Conservation (phyloP, 768 basidiomycete genomes). For the Mycena haematopus region DNA sequence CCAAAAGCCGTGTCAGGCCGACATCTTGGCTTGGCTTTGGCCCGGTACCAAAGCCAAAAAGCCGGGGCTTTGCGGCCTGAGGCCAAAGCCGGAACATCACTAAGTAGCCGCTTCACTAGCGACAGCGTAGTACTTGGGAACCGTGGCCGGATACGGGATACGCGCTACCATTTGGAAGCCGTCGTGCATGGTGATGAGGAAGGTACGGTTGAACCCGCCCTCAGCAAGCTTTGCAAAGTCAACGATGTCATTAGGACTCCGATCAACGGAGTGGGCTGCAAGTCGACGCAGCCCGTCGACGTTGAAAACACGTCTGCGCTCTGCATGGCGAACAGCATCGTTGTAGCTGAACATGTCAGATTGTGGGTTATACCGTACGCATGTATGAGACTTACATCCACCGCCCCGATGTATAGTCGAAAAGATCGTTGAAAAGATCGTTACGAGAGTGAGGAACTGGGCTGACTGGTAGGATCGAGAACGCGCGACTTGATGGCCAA, state of each 20-base stretch:
- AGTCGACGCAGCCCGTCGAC: slow-evolving; percentile 49
- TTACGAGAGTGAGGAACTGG: too few relatives aligned
- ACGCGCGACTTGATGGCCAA: too few relatives aligned
- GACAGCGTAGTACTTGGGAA: slow-evolving; percentile 44
- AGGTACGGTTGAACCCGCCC: slow-evolving; percentile 48
- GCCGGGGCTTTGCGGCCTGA: too few relatives aligned
- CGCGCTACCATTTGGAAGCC: slow-evolving; percentile 47
- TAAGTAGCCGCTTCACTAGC: slow-evolving; percentile 59
- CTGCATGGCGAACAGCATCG: slow-evolving; percentile 51
- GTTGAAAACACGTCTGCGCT: slow-evolving; percentile 51
- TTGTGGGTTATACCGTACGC: slow-evolving; percentile 34
- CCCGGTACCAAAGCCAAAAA: too few relatives aligned
- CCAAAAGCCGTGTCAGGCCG: too few relatives aligned
- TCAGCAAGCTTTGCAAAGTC: slow-evolving; percentile 51
- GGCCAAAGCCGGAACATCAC: too few relatives aligned
- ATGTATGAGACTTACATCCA: slow-evolving; percentile 50
- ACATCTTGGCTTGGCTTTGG: too few relatives aligned
- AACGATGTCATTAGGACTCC: slow-evolving; percentile 45
- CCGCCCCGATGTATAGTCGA: slow-evolving; percentile 49
- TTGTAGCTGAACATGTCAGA: slow-evolving; percentile 44
- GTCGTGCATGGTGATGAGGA: slow-evolving; percentile 46
- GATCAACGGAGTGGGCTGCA: slow-evolving; percentile 49
- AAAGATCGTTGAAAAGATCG: too few relatives aligned
- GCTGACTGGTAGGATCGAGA: too few relatives aligned
- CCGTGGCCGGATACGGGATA: slow-evolving; percentile 45